These are phyloP conservation scores for Dendrobium officinale DNA, from an alignment of 106 monocot genomes.

Conservation along the genomic window DNA sequence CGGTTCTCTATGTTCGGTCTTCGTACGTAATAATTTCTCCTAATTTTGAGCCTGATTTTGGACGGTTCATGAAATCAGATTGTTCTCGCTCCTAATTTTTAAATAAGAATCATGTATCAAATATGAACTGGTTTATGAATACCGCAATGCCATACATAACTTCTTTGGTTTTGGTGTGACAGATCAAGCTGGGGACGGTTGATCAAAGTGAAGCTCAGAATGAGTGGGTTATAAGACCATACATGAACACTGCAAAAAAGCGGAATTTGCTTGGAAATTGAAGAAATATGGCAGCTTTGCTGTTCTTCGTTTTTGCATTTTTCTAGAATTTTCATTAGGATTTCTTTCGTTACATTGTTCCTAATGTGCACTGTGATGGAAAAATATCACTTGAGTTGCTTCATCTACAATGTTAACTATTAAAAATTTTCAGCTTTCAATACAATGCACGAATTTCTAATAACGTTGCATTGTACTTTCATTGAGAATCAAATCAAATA, in stretches of 20 bases:
- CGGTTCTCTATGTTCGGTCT: no score
- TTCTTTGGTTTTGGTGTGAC: not conserved
- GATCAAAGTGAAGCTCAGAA: conserved; percentile 74
- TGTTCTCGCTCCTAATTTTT: not conserved
- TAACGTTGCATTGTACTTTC: no score
- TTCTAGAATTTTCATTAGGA: not conserved
- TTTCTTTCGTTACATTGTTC: not conserved
- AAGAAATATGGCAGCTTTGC: not conserved
- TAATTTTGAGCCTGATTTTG: not conserved
- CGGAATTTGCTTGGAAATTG: conserved; percentile 55
- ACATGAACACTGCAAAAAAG: conserved; percentile 76
- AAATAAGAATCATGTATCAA: not conserved
- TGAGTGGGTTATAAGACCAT: conserved; percentile 81
- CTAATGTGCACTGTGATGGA: not conserved
- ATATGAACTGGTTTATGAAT: not conserved
- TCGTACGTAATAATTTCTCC: no score
- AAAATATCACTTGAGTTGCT: no score
- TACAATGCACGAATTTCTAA: no score
- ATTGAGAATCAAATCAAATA: no score
- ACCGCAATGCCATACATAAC: not conserved
- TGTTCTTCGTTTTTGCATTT: not conserved
- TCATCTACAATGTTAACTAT: no score
- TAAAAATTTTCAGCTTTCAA: no score
- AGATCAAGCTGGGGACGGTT: conserved; percentile 88
- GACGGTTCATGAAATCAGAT: not conserved